phyloP scores from a whole-genome alignment of 768 basidiomycete genomes.

The Agrocybe chaxingu region DNA sequence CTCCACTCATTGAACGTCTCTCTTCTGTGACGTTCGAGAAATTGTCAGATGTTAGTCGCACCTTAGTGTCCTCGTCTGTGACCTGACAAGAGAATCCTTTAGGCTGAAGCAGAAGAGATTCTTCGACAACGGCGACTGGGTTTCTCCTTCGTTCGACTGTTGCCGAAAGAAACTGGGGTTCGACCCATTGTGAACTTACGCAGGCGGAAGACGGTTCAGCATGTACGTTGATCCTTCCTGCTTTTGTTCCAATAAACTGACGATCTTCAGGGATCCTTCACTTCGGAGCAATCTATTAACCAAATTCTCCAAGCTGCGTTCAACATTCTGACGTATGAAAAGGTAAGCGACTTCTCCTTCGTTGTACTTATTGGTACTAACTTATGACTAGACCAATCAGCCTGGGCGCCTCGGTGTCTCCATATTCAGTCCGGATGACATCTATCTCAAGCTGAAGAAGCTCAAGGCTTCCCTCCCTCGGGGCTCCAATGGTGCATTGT shows the following conservation, averaged over 20 bases:
- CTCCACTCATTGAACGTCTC: conserved; percentile 77
- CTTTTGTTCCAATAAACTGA: background rate
- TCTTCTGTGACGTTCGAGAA: conserved; percentile 66
- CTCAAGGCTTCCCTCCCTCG: conserved; percentile 57
- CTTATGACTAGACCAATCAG: conserved; percentile 48
- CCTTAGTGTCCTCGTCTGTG: background rate
- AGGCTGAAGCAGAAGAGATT: conserved; percentile 66
- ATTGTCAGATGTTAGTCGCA: conserved; percentile 55
- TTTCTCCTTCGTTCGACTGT: conserved; percentile 80
- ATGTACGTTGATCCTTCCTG: conserved; percentile 10
- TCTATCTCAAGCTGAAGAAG: conserved; percentile 68
- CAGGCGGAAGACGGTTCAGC: conserved; percentile 33
- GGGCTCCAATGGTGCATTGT: conserved; percentile 50
- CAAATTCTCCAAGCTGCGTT: conserved; percentile 82
- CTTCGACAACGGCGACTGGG: conserved; percentile 72
- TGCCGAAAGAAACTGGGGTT: conserved; percentile 95
- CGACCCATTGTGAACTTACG: conserved; percentile 91
- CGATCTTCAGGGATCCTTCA: conserved; percentile 24
- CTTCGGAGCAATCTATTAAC: conserved; percentile 70
- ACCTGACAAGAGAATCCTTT: conserved; percentile 1
- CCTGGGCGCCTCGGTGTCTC: conserved; percentile 73
- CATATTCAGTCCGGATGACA: conserved; percentile 78
- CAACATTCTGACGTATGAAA: conserved; percentile 84
- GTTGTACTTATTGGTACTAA: background rate
- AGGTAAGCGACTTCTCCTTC: conserved; percentile 40